Base-by-base conservation (phyloP, 2,329 filamentous ascomycete genomes). In the Sarocladium oryzae region DNA sequence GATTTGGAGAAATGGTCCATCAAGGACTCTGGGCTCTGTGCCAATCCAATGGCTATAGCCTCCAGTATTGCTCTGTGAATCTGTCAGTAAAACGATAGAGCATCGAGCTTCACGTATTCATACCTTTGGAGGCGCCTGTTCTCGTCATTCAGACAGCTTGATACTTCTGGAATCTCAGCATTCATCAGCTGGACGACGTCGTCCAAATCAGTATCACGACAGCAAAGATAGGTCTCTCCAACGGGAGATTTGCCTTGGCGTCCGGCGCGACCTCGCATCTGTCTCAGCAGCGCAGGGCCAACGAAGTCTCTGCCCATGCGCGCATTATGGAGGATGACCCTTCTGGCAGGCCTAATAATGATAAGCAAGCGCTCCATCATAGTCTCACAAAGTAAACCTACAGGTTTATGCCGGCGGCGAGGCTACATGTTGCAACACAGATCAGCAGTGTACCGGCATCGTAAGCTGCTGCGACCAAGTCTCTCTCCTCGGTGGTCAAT, bases 351-450 rank as follows among this genome's bases (percentile, higher is more conserved):
- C 13, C 71, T 72, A 9, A 18, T 62, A 23, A 61, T 56, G 24
- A 40, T 41, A 23, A 23, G 15, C 32, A 16, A 16, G 4, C 7
- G n/a, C 7, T 5, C 3, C 3, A 4, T n/a, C 15, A 5, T 9
- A 37, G 4, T 24, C n/a, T 9, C 20, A 20, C 9, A 26, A 48
- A 8, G 4, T 9, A 23, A 15, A 56, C 68, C 52, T 54, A 74
- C 60, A 91, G 69, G 64, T 91, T 90, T 53, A 91, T 88, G n/a
- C 87, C 87, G 13, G 86, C 87, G n/a, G 87, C 87, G 52, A 91
- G 75, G 61, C 85, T 89, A 59, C 86, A 89, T 2, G 87, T 91
- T 33, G 87, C 87, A 15, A 89, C 81, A 50, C 88, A 83, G 1
- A 89, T 80, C 57, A 85, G 84, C 16, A 90, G 63, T 4, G 78